Conservation (phyloP, 306 rosid genomes). For the Sindora glabra region DNA sequence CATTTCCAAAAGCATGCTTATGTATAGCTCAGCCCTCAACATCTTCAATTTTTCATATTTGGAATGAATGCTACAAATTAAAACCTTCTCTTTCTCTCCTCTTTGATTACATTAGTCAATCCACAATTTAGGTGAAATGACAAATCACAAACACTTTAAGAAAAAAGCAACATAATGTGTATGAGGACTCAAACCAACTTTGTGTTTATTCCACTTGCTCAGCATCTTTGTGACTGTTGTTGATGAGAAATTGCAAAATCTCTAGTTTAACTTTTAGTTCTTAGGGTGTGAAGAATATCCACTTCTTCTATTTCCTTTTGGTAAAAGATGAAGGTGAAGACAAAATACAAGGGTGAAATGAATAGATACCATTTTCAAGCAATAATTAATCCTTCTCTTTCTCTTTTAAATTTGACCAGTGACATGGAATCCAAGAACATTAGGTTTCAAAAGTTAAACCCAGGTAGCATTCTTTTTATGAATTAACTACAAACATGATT, state of each 20-base stretch:
- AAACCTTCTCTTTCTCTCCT: background rate
- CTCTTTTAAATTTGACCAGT: background rate
- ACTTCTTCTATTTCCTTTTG: too few species aligned
- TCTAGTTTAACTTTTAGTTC: too few species aligned
- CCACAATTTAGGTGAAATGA: conserved; percentile 4
- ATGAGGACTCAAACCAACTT: too few species aligned
- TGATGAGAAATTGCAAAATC: too few species aligned
- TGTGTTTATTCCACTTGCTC: too few species aligned
- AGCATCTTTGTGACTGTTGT: too few species aligned
- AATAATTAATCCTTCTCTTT: background rate
- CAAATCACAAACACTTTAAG: background rate
- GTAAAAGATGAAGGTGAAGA: too few species aligned
- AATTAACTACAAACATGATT: conserved; percentile 59
- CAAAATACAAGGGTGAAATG: too few species aligned
- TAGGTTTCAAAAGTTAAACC: background rate
- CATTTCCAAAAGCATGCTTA: conserved; percentile 2
- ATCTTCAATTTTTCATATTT: background rate
- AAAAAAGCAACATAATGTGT: background rate
- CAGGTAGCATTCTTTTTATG: conserved; percentile 24
- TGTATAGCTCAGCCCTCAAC: background rate
- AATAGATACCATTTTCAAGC: background rate
- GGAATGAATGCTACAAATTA: background rate
- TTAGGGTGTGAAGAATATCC: too few species aligned
- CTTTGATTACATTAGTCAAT: background rate
- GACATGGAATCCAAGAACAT: conserved; percentile 11